phyloP scores from a whole-genome alignment of 257 asterid species.

The Jacaranda copaia region DNA sequence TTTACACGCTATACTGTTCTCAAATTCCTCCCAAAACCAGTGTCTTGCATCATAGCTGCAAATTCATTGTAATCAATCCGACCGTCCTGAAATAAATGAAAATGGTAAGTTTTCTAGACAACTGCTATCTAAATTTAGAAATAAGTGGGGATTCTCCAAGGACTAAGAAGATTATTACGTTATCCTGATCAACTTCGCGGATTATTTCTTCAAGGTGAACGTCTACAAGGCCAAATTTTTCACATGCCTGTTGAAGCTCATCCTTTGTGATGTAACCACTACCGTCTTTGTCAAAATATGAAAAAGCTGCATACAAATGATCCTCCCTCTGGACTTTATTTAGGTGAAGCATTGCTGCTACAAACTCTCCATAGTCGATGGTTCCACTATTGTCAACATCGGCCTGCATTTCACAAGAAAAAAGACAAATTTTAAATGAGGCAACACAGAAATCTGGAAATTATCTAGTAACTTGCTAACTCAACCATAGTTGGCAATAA shows the following conservation, averaged over 20 bases:
- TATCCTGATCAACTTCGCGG: constrained; percentile 81
- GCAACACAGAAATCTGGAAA: background rate
- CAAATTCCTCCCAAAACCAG: constrained; percentile 52
- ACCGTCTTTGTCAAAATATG: constrained; percentile 79
- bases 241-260: constrained; percentile 83
- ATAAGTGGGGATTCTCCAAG: background rate
- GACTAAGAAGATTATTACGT: constrained; percentile 40
- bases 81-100: constrained; percentile 63
- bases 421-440: background rate
- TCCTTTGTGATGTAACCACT: constrained; percentile 81
- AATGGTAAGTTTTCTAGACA: background rate
- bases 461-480: background rate
- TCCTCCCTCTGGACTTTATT: constrained; percentile 80
- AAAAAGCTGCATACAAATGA: constrained; percentile 73
- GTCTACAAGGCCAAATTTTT: constrained; percentile 68
- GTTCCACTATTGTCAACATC: constrained; percentile 83
- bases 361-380: constrained; percentile 80
- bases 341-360: constrained; percentile 83
- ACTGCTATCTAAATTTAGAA: background rate
- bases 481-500: too few relatives aligned
- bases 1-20: constrained; percentile 19
- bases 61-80: constrained; percentile 78
- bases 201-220: constrained; percentile 70
- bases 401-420: constrained; percentile 51
- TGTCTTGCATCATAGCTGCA: constrained; percentile 82